Conservation (phyloP, 2,329 filamentous ascomycete genomes). For the Madurella fahalii region DNA sequence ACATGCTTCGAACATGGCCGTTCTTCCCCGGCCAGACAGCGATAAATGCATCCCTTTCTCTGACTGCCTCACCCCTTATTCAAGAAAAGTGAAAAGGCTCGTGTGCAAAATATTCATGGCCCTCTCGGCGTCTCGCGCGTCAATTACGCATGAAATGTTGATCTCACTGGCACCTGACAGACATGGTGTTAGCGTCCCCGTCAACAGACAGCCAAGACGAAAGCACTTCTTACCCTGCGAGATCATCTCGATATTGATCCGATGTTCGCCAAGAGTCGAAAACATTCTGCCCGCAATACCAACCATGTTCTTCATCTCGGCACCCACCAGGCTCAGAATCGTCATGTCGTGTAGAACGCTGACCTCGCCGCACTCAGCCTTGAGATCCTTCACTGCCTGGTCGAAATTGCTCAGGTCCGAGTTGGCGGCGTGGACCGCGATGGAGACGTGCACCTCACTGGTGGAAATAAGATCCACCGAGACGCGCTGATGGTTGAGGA, state of each 20-base stretch:
- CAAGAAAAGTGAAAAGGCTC: slow-evolving; percentile 92
- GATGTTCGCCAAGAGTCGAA: slow-evolving; percentile 84
- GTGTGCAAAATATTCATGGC: slow-evolving; percentile 97
- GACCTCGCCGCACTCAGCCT: slow-evolving; percentile 74
- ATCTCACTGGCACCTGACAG: slow-evolving; percentile 95
- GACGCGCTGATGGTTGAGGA: slow-evolving; percentile 79
- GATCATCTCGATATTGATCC: slow-evolving; percentile 99
- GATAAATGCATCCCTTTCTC: neutral
- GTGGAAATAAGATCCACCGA: slow-evolving; percentile 96
- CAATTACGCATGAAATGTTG: slow-evolving; percentile 97
- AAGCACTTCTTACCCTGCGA: slow-evolving; percentile 69
- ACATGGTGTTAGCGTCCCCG: slow-evolving; percentile 13
- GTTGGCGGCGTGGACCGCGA: slow-evolving; percentile 85
- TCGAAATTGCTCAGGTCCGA: slow-evolving; percentile 59
- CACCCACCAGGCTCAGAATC: slow-evolving; percentile 89
- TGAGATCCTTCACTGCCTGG: slow-evolving; percentile 65
- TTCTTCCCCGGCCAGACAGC: too few relatives aligned
- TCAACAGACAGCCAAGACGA: neutral
- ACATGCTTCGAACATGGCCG: too few relatives aligned
- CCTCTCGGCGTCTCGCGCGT: slow-evolving; percentile 82
- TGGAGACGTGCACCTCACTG: slow-evolving; percentile 93
- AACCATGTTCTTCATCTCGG: slow-evolving; percentile 96
- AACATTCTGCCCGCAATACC: slow-evolving; percentile 95
- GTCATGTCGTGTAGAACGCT: slow-evolving; percentile 90
- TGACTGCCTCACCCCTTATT: slow-evolving; percentile 42